Evolutionary conservation across 2,329 filamentous ascomycete genomes (phyloP).

Genomic region (Alternaria arbusti): DNA sequence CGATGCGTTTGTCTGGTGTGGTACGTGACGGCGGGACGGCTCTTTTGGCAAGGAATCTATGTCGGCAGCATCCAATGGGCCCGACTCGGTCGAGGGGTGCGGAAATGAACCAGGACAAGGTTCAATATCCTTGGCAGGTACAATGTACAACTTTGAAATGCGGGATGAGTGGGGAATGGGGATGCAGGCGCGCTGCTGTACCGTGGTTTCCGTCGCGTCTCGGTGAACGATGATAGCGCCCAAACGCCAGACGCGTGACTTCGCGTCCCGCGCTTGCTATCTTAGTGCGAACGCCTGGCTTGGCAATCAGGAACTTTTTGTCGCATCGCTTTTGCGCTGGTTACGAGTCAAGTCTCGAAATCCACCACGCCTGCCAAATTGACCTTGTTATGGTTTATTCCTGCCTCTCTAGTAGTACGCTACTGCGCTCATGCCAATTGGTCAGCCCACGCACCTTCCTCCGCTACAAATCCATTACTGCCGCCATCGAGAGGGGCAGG

Average conservation of each 20-base stretch:
- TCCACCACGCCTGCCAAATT: neutral
- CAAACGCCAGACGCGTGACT: constrained; percentile 16
- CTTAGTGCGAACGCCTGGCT: constrained; percentile 9
- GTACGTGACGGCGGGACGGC: neutral
- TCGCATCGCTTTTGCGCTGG: neutral
- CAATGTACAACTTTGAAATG: neutral
- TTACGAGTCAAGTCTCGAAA: neutral
- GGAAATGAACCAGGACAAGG: neutral
- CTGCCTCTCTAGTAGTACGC: constrained; percentile 18
- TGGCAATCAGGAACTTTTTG: constrained; percentile 11
- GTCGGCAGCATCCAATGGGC: neutral
- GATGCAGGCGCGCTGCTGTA: neutral
- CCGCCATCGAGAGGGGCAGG: constrained; percentile 41
- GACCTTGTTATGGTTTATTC: constrained; percentile 29
- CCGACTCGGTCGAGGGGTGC: neutral
- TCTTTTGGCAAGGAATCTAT: neutral
- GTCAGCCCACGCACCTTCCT: constrained; percentile 22
- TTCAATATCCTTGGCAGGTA: neutral
- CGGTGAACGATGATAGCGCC: neutral
- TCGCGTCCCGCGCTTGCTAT: constrained; percentile 9
- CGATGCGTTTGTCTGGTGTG: neutral
- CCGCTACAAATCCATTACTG: constrained; percentile 42
- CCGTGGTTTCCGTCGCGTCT: neutral
- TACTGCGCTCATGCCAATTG: constrained; percentile 21
- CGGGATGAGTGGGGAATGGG: neutral